Evolutionary conservation across 371 early-diverging fungal species (phyloP).

Genomic region (Rhizomucor miehei): DNA sequence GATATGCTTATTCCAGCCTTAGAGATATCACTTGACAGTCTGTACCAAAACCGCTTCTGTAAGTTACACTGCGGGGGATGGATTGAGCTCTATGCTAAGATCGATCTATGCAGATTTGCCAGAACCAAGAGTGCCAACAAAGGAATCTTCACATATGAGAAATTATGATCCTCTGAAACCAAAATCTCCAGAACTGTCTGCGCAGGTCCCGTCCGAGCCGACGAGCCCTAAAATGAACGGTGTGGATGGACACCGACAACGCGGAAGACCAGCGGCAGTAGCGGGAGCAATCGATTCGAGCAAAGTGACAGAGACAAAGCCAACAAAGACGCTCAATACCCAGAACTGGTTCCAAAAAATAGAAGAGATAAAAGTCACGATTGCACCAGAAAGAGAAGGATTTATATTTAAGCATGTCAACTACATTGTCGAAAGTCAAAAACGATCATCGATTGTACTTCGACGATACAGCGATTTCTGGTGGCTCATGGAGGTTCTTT

Average conservation of each 20-base stretch:
- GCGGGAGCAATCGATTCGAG: background rate
- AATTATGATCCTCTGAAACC: no score
- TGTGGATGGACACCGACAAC: no score
- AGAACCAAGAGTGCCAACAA: slow-evolving; percentile 6
- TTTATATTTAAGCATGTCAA: slow-evolving; percentile 53
- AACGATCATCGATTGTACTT: slow-evolving; percentile 37
- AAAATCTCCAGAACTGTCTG: no score
- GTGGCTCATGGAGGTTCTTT: slow-evolving; percentile 40
- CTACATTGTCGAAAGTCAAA: slow-evolving; percentile 46
- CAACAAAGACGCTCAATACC: background rate
- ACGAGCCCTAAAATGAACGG: no score
- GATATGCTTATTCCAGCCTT: no score
- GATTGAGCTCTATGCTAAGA: background rate
- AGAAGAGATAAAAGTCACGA: slow-evolving; percentile 56
- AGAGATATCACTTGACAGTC: slow-evolving; percentile 26
- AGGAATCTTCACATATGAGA: no score
- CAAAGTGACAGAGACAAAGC: slow-evolving; percentile 3
- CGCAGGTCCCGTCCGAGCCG: no score
- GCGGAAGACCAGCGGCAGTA: slow-evolving; percentile 7
- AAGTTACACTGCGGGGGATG: slow-evolving; percentile 7
- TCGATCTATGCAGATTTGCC: slow-evolving; percentile 23
- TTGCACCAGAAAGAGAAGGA: slow-evolving; percentile 71
- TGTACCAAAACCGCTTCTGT: slow-evolving; percentile 29
- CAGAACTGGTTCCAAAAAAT: slow-evolving; percentile 48
- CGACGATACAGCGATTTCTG: slow-evolving; percentile 49